Evolutionary conservation across 1,284 basidiomycete genomes (phyloP), one percentile per base, ranked within the genome.

Genomic region (Apiotrichum porosum): DNA sequence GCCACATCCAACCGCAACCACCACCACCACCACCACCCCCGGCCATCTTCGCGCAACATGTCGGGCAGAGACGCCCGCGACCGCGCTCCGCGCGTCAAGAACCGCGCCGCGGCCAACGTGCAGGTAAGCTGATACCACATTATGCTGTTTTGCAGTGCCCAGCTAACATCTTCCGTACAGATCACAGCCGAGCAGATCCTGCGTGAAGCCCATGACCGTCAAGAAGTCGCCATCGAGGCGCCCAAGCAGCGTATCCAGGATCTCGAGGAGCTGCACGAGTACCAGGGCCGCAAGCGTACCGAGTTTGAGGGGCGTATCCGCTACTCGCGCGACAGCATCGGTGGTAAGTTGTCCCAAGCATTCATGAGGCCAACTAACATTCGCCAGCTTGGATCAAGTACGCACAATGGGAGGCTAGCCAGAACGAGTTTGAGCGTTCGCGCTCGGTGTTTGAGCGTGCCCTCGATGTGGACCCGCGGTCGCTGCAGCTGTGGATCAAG

Each of bases 111-210:
- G 23, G 92, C 92, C 49, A 85, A 88, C 47, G 79, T 97, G 55
- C 92, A 95, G 74, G 87, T 86, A 49, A 50, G 76, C 70, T 14
- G 12, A n/a, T 10, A 14, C 21, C 24, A 10, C 6, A 12, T 2
- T 3, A 15, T 9, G 15, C 3, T 1, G 28, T 9, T 21, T 3
- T 8, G 9, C 22, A 37, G 14, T n/a, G n/a, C n/a, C 18, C 9
- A 36, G 9, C 40, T 47, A 37, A 45, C 52, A 22, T 28, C 26
- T 26, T 24, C 3, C n/a, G n/a, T 43, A 9, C 57, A 92, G 86
- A 94, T 97, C 76, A 95, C 93, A 45, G 90, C 94, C 24, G 94
- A 97, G 75, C 94, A 99, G 77, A 84, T 98, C 36, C 79, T 98
- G 14, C 85, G 95, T 64, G 95, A 98, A 82, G 92, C 95, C 35